Evolutionary conservation across 1,284 basidiomycete genomes (phyloP).

Genomic region (Moniliophthora roreri): DNA sequence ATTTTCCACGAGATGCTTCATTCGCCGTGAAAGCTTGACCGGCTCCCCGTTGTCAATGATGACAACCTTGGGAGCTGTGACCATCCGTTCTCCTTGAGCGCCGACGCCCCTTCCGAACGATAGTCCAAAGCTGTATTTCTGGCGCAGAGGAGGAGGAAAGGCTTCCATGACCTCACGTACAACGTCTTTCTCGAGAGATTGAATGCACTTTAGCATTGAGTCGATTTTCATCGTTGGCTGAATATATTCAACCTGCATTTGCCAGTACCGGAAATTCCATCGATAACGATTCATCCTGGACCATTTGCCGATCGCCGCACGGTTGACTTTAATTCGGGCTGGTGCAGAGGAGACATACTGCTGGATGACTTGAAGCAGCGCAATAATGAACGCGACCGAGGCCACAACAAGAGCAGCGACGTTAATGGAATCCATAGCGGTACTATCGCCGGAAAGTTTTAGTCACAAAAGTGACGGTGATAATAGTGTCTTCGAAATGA

Average conservation of each 20-base stretch:
- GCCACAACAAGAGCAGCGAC: slow-evolving; percentile 15
- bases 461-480: too few relatives aligned
- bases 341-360: slow-evolving; percentile 12
- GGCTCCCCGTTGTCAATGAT: not conserved
- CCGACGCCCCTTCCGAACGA: not conserved
- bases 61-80: not conserved
- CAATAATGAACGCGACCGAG: slow-evolving; percentile 12
- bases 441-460: too few relatives aligned
- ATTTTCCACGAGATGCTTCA: not conserved
- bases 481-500: too few relatives aligned
- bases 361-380: slow-evolving; percentile 17
- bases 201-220: not conserved
- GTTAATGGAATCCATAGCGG: slow-evolving; percentile 9
- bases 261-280: slow-evolving; percentile 10
- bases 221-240: not conserved
- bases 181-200: not conserved
- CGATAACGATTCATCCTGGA: slow-evolving; percentile 8
- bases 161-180: not conserved
- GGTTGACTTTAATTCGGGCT: slow-evolving; percentile 15
- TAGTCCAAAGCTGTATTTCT: not conserved
- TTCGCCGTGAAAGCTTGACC: not conserved
- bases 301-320: slow-evolving; percentile 18
- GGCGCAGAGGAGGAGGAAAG: not conserved
- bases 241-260: slow-evolving; percentile 11
- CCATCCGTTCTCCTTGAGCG: not conserved